A percentile compares a stretch with the other conserved stretches of the same genome.
Evolutionary conservation across 352 stramenopile genomes (phyloP).

Genomic region (Pythium rhizo-oryzae): DNA sequence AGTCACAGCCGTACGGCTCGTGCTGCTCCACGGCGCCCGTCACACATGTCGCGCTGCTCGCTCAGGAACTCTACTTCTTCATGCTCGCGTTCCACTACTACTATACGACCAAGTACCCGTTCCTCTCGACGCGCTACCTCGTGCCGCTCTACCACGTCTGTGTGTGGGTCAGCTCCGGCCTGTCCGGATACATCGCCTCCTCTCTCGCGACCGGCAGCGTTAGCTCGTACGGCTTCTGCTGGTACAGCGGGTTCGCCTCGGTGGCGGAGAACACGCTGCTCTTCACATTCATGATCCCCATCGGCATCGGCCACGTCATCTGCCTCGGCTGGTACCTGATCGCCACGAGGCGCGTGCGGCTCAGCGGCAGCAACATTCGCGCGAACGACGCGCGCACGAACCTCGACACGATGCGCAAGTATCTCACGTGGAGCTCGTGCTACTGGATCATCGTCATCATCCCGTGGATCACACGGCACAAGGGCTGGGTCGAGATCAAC

Average conservation of each 20-base stretch:
- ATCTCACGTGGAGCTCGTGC: constrained; percentile 70
- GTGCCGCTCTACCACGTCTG: constrained; percentile 69
- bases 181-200: constrained; percentile 57
- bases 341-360: constrained; percentile 67
- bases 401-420: constrained; percentile 78
- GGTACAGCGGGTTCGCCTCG: constrained; percentile 51
- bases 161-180: constrained; percentile 58
- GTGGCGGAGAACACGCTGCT: constrained; percentile 49
- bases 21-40: constrained; percentile 69
- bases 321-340: constrained; percentile 77
- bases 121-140: constrained; percentile 73
- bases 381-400: constrained; percentile 60
- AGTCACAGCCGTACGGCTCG: constrained; percentile 51
- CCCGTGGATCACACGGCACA: constrained; percentile 70
- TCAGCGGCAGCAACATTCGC: constrained; percentile 46
- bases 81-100: constrained; percentile 87
- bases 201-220: constrained; percentile 46
- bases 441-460: constrained; percentile 72
- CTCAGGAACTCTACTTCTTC: constrained; percentile 87
- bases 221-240: constrained; percentile 85
- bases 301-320: constrained; percentile 64
- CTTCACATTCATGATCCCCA: constrained; percentile 65
- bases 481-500: constrained; percentile 51
- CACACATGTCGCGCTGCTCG: constrained; percentile 72
- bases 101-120: constrained; percentile 89